Evolutionary conservation across 352 stramenopile species (phyloP), one percentile per base, ranked within the genome.

Genomic region (Proteromonas lacertae): DNA sequence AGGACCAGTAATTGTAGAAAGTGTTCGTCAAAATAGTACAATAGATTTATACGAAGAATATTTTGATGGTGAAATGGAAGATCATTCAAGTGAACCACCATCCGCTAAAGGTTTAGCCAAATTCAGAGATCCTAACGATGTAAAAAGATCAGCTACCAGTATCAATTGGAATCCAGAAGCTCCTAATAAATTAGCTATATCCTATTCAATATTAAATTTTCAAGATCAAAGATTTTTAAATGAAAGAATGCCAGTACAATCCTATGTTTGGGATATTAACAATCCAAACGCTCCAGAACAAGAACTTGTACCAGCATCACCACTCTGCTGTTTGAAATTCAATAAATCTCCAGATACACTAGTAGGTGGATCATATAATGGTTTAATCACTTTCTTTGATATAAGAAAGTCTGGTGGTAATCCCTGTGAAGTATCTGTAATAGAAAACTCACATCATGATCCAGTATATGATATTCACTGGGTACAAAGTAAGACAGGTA

Each of bases 161-260:
- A 89, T 93, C 51, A 76, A 93, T 47, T 93, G 79, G 80, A 75
- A 93, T 46, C 79, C 80, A 0, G 80, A 93, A 43, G 64, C 78
- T 33, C 57, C 48, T 24, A 54, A 47, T 28, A 89, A 84, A 45
- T 78, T 93, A 50, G 80, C 79, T 7, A 79, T 86, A n/a, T 86
- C 77, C 21, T 93, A 93, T 51, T 80, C 68, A 36, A 76, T 88
- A 34, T 57, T 89, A 20, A 77, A 73, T 43, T 92, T 92, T 43
- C 78, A 92, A 49, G 79, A 93, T 44, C 62, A 73, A 20, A 71
- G 80, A 36, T 86, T 89, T 38, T 52, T 57, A 4, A 56, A 69
- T 18, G 62, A 70, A 44, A 57, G 69, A 16, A 65, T 54, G 42
- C 56, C 51, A 9, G 35, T 50, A 24, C 42, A 62, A 45, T 62